Percentiles rank a stretch among this genome's conserved stretches.
Evolutionary conservation across 192 early-diverging fungal genomes (phyloP).

Genomic region (Coemansia guatemalensis): DNA sequence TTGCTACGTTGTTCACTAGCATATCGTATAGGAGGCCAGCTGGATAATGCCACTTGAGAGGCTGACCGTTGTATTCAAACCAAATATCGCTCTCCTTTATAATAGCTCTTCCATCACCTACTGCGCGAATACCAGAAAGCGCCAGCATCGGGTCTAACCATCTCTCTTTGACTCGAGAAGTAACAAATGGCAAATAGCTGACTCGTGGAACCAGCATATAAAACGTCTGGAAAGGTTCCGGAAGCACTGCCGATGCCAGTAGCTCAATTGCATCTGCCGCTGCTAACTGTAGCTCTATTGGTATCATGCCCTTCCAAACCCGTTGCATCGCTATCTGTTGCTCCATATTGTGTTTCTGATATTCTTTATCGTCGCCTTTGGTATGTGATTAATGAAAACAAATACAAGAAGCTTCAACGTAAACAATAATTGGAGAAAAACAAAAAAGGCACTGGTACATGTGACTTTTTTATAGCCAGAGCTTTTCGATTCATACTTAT

Average conservation of each 20-base stretch:
- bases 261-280: conserved; percentile 46
- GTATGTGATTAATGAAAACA: no score
- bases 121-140: conserved; percentile 16
- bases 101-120: background rate
- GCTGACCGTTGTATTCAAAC: conserved; percentile 69
- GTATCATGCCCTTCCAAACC: conserved; percentile 48
- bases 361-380: no score
- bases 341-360: background rate
- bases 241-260: conserved; percentile 41
- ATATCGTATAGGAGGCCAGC: conserved; percentile 81
- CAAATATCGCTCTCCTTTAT: conserved; percentile 60
- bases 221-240: conserved; percentile 52
- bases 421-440: no score
- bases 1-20: conserved; percentile 16
- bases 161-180: conserved; percentile 25
- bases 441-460: no score
- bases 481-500: no score
- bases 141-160: conserved; percentile 50
- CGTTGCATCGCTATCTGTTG: conserved; percentile 16
- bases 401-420: no score
- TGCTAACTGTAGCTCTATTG: conserved; percentile 44
- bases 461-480: no score
- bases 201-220: conserved; percentile 43
- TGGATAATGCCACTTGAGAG: conserved; percentile 89
- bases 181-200: conserved; percentile 42